Evolutionary conservation across 352 stramenopile species (phyloP).

Genomic region (Phytophthora pistaciae): DNA sequence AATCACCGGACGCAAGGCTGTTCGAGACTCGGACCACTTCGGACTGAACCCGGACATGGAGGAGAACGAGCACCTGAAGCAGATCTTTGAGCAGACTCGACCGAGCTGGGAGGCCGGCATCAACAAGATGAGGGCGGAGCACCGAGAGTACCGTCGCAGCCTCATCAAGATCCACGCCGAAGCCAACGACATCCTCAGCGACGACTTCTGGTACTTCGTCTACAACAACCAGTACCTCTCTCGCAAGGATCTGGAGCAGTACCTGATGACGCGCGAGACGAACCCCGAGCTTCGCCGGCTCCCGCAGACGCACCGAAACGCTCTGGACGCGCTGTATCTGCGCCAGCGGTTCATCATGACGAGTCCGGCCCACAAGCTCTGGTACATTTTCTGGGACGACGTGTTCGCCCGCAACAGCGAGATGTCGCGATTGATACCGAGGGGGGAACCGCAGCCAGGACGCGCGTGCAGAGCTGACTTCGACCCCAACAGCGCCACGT

Average conservation of each 20-base stretch:
- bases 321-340: constrained; percentile 23
- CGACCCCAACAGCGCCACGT: constrained; percentile 23
- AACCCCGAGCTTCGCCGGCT: constrained; percentile 18
- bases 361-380: constrained; percentile 39
- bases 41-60: constrained; percentile 40
- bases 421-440: constrained; percentile 31
- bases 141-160: constrained; percentile 33
- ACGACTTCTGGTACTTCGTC: constrained; percentile 59
- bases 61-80: constrained; percentile 33
- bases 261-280: constrained; percentile 13
- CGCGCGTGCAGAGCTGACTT: constrained; percentile 21
- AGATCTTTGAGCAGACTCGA: constrained; percentile 36
- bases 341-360: constrained; percentile 36
- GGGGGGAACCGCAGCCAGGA: constrained; percentile 8
- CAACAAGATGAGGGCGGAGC: constrained; percentile 25
- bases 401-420: constrained; percentile 45
- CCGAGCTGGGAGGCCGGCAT: constrained; percentile 19
- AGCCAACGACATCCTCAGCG: constrained; percentile 39
- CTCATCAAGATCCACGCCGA: constrained; percentile 24
- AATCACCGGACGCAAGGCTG: constrained; percentile 8
- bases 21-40: constrained; percentile 35
- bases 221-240: constrained; percentile 45
- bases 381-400: constrained; percentile 65
- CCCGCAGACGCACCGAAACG: constrained; percentile 4
- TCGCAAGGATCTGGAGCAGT: constrained; percentile 29